phyloP scores from a whole-genome alignment of 129 eudicot species.

The Lonicera japonica region DNA sequence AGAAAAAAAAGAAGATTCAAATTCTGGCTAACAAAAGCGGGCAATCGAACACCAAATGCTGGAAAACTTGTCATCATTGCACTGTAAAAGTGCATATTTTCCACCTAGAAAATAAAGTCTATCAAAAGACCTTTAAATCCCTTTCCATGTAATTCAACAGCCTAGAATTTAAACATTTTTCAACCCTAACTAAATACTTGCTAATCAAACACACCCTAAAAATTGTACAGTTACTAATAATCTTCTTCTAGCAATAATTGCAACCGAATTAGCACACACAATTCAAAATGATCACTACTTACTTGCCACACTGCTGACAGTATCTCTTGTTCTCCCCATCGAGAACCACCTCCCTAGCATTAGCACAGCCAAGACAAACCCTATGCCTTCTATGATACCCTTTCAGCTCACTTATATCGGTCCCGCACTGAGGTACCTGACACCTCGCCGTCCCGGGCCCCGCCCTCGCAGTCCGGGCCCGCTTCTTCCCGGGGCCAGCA shows the following conservation, averaged over 20 bases:
- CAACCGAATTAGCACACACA: background rate
- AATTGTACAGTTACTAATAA: too few species aligned
- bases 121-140: too few species aligned
- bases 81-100: too few species aligned
- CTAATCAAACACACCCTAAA: too few species aligned
- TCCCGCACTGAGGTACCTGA: slow-evolving; percentile 83
- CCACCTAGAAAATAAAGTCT: too few species aligned
- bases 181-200: too few species aligned
- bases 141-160: too few species aligned
- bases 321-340: slow-evolving; percentile 74
- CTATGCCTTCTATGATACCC: slow-evolving; percentile 84
- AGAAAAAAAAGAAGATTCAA: too few species aligned
- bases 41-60: too few species aligned
- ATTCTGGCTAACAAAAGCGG: too few species aligned
- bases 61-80: too few species aligned
- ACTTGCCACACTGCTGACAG: slow-evolving; percentile 99
- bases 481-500: slow-evolving; percentile 12
- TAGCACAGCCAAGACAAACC: slow-evolving; percentile 77
- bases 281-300: slow-evolving; percentile 14
- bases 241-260: background rate
- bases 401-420: slow-evolving; percentile 77
- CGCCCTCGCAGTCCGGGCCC: slow-evolving; percentile 26
- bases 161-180: too few species aligned
- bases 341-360: slow-evolving; percentile 52
- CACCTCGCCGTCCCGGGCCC: slow-evolving; percentile 34